Conservation (phyloP, 495 filamentous ascomycete genomes). For the Xylaria cubensis region DNA sequence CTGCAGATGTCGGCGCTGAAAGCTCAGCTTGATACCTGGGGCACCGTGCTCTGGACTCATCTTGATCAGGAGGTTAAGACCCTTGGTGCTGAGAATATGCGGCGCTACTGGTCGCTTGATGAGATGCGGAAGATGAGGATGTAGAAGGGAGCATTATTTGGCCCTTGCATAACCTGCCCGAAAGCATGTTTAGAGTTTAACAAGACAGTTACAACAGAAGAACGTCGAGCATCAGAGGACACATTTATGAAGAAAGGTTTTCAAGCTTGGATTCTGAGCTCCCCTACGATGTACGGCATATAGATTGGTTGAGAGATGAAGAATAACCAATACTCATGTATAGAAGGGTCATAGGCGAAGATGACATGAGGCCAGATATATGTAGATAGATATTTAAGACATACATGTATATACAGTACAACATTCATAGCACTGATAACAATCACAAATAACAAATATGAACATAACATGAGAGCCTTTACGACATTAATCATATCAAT, state of each 20-base stretch:
- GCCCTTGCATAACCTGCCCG: neutral
- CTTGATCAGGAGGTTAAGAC: conserved; percentile 75
- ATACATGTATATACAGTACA: neutral
- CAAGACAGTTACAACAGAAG: neutral
- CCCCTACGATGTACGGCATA: neutral
- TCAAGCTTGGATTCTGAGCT: neutral
- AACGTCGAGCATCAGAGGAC: neutral
- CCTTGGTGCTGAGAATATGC: conserved; percentile 84
- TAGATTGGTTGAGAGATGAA: neutral
- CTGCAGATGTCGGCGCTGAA: conserved; percentile 72
- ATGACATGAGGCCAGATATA: neutral
- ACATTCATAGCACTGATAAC: neutral
- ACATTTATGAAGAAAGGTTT: neutral
- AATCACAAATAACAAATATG: neutral
- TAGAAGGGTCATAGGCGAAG: neutral
- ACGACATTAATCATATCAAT: conserved; percentile 9
- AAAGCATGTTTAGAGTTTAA: neutral
- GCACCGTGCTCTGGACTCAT: conserved; percentile 74
- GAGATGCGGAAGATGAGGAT: conserved; percentile 80
- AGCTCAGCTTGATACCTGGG: conserved; percentile 67
- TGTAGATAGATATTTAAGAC: neutral
- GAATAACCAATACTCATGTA: neutral
- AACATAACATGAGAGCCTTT: neutral
- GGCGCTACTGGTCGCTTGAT: conserved; percentile 77
- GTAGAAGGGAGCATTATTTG: conserved; percentile 41